phyloP scores from a whole-genome alignment of 2,329 filamentous ascomycete genomes.

The Ophiostoma australiae region DNA sequence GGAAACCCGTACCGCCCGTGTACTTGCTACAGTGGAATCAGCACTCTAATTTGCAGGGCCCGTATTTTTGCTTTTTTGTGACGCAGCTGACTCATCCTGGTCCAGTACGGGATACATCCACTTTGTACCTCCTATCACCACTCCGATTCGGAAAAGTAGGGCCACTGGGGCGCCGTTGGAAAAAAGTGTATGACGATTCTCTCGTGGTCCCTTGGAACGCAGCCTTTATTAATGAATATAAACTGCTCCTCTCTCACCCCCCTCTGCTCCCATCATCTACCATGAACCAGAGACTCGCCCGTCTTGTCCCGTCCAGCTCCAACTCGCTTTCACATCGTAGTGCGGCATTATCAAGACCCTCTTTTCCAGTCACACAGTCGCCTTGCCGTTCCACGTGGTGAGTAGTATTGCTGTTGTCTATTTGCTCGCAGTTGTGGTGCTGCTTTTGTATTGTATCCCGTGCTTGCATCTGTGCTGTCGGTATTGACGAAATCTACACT shows the following conservation, averaged over 20 bases:
- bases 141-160: background rate
- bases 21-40: background rate
- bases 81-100: slow-evolving; percentile 7
- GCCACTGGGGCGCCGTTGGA: background rate
- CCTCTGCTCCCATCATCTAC: background rate
- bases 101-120: background rate
- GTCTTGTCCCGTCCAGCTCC: slow-evolving; percentile 13
- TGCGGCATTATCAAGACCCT: slow-evolving; percentile 24
- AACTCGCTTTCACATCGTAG: slow-evolving; percentile 17
- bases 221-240: background rate
- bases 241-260: no score
- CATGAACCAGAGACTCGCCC: slow-evolving; percentile 11
- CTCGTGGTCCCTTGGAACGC: background rate
- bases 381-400: slow-evolving; percentile 19
- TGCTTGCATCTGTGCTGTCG: background rate
- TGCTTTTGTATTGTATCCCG: background rate
- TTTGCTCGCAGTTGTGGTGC: background rate
- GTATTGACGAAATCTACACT: background rate
- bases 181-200: background rate
- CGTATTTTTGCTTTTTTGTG: no score
- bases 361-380: slow-evolving; percentile 16
- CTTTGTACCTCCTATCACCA: slow-evolving; percentile 10
- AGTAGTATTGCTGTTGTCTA: slow-evolving; percentile 26
- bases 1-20: background rate
- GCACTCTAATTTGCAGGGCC: no score